Base-by-base conservation (phyloP, 2,329 filamentous ascomycete species). In the Arthrinium puccinioides region DNA sequence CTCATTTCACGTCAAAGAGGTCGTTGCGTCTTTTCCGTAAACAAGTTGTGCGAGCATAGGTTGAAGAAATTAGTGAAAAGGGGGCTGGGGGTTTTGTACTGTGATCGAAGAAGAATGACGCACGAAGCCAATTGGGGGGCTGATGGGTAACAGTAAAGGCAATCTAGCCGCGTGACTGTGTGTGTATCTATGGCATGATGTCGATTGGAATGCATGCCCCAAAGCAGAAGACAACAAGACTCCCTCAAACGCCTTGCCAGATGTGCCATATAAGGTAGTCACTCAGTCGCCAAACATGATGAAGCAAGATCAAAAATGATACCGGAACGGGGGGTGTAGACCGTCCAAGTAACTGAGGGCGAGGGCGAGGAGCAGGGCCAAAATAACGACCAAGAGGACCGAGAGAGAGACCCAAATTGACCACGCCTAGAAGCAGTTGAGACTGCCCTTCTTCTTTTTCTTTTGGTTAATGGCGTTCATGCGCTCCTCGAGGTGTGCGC, bases 391-490 rank as follows among this genome's bases (percentile, higher is more conserved):
- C 36, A 38, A n/a, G 13, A 42, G 35, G 30, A 50, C 36, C 20
- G 49, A 34, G 35, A 50, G 36, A 20, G 29, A 32, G 26, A 35
- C 43, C 24, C 31, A 41, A 28, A 32, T 49, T 52, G 50, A 29
- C 45, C 47, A 42, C 39, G 47, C 58, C 63, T 87, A 96, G 72
- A 98, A 98, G 75, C 92, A 98, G 70, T 96, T 97, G 63, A 98
- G 74, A 49, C 84, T 89, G 54, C 84, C 80, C 76, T 94, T 95
- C 73, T 88, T 89, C 77, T 94, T 89, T 75, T 90, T 95, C 72
- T 94, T 92, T 68, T 85, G 79, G 64, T 82, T 89, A 60, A 92
- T 83, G 41, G 85, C 82, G 54, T 90, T 88, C 81, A 98, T 98
- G 39, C 90, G 79, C 67, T 94, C 87, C 65, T 98, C 90, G 19